A percentile compares a stretch with the other conserved stretches of the same genome.
phyloP scores from a whole-genome alignment of 176 grass and related monocot genomes.

The Elymus sibiricus region DNA sequence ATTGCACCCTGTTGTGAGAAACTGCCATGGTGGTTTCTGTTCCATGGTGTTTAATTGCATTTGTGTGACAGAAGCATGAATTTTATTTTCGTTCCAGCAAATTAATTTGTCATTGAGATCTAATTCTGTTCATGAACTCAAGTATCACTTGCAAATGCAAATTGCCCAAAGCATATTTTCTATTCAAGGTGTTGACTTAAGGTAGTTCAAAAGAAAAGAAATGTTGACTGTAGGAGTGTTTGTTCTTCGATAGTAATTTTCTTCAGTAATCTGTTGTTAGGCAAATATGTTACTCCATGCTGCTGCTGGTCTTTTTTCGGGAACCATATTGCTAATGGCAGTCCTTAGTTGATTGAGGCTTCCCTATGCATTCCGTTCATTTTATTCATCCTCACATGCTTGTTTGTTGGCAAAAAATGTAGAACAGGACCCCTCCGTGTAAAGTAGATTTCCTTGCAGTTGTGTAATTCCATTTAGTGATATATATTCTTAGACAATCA shows the following conservation, averaged over 20 bases:
- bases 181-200: not conserved
- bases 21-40: not conserved
- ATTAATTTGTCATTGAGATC: not conserved
- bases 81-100: not conserved
- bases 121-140: not conserved
- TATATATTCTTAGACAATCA: not conserved
- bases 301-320: not conserved
- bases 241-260: not conserved
- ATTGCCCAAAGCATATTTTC: not conserved
- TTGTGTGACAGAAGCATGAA: slow-evolving; percentile 17
- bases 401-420: not conserved
- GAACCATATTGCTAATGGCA: not conserved
- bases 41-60: not conserved
- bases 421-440: not conserved
- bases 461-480: not conserved
- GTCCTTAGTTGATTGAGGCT: not conserved
- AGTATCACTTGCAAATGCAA: not conserved
- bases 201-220: not conserved
- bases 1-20: slow-evolving; percentile 25
- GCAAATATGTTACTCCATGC: not conserved
- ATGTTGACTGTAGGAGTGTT: not conserved
- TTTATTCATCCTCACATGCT: not conserved
- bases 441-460: not conserved
- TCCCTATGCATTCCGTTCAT: not conserved
- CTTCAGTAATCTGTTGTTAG: not conserved